These are phyloP conservation scores for Saksenaea vasiformis DNA, from an alignment of 371 early-diverging fungal species.

Conservation along the genomic window DNA sequence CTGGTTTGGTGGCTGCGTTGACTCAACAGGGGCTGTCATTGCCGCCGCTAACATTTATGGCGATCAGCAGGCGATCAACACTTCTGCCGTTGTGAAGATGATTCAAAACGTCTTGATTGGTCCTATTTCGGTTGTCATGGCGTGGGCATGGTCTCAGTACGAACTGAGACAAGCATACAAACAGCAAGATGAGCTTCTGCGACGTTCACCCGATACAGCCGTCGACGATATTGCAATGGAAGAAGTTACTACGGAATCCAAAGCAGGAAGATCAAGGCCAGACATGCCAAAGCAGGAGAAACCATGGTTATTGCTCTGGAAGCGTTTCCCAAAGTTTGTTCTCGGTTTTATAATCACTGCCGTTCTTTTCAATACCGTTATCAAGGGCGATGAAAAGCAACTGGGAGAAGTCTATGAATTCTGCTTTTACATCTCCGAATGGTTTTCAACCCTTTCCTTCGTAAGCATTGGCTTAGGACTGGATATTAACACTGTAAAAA, in stretches of 20 bases:
- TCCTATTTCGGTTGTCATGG: conserved; percentile 58
- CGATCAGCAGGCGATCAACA: conserved; percentile 54
- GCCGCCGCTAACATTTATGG: conserved; percentile 67
- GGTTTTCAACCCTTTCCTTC: conserved; percentile 65
- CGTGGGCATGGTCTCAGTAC: conserved; percentile 59
- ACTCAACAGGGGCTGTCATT: conserved; percentile 70
- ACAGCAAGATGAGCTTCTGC: conserved; percentile 16
- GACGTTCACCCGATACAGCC: conserved; percentile 6
- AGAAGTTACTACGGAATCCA: neutral
- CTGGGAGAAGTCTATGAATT: conserved; percentile 48
- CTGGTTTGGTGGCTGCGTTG: conserved; percentile 70
- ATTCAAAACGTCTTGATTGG: conserved; percentile 67
- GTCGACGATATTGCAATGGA: conserved; percentile 1
- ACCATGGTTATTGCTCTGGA: conserved; percentile 49
- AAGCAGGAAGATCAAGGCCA: conserved; percentile 9
- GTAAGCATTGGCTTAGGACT: conserved; percentile 63
- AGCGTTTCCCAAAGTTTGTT: conserved; percentile 66
- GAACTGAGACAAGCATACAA: conserved; percentile 42
- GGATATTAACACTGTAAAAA: conserved; percentile 54
- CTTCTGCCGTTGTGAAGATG: conserved; percentile 67
- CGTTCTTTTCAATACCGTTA: conserved; percentile 57
- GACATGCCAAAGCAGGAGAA: conserved; percentile 15
- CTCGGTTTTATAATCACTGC: conserved; percentile 64
- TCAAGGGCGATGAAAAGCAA: conserved; percentile 29
- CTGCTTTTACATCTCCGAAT: conserved; percentile 64